Conservation (phyloP, 345 rosid genomes). For the Linum lewisii region DNA sequence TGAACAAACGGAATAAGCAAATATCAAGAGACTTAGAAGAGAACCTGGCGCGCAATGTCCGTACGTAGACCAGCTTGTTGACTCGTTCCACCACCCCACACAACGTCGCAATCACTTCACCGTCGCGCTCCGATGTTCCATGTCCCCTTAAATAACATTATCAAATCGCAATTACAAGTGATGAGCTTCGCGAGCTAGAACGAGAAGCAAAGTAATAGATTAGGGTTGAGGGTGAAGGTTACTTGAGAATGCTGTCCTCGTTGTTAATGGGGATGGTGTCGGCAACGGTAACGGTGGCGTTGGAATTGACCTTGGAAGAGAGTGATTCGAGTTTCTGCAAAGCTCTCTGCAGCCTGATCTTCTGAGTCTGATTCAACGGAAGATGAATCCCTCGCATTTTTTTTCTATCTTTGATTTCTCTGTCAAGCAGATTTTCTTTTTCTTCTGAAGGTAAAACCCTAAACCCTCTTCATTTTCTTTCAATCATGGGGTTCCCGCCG, state of each 20-base stretch:
- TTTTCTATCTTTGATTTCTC: too few relatives aligned
- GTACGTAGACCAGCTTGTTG: slow-evolving; percentile 79
- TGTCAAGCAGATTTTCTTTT: too few relatives aligned
- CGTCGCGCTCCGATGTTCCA: slow-evolving; percentile 71
- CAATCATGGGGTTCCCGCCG: too few relatives aligned
- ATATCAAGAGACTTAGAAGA: neutral
- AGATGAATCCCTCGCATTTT: slow-evolving; percentile 48
- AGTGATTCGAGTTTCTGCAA: slow-evolving; percentile 64
- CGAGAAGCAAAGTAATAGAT: neutral
- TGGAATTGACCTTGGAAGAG: slow-evolving; percentile 45
- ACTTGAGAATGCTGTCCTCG: slow-evolving; percentile 92
- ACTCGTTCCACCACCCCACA: slow-evolving; percentile 96
- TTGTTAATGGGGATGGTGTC: slow-evolving; percentile 66
- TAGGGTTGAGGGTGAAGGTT: slow-evolving; percentile 6
- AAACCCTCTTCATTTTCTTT: too few relatives aligned
- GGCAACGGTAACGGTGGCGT: slow-evolving; percentile 65
- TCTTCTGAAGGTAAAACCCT: too few relatives aligned
- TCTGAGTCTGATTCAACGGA: slow-evolving; percentile 70
- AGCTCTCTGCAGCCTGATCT: slow-evolving; percentile 57
- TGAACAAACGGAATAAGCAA: neutral
- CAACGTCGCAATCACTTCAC: slow-evolving; percentile 69
- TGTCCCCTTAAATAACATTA: slow-evolving; percentile 49
- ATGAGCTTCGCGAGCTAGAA: neutral
- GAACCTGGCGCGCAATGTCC: slow-evolving; percentile 66
- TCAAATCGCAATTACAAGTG: neutral